phyloP scores from a whole-genome alignment of 306 rosid species.

The Cucurbita pepo region DNA sequence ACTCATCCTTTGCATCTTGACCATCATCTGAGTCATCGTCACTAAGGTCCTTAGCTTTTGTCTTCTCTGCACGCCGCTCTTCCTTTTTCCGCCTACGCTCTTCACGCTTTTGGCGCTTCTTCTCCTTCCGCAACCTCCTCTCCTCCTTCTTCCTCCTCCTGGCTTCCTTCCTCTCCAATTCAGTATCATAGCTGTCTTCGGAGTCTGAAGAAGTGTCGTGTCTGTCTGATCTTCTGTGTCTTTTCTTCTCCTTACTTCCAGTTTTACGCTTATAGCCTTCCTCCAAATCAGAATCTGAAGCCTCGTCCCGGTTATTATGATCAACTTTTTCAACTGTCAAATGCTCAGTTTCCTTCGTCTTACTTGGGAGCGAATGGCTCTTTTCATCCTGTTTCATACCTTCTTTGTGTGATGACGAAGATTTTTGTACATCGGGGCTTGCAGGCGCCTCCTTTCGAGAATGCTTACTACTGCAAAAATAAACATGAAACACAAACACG shows the following conservation, averaged over 20 bases:
- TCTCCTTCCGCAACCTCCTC: constrained; percentile 69
- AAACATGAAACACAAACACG: not conserved
- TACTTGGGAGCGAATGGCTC: constrained; percentile 18
- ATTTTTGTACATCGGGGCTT: constrained; percentile 21
- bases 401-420: constrained; percentile 23
- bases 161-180: constrained; percentile 53
- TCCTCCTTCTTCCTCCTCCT: constrained; percentile 77
- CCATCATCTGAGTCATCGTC: constrained; percentile 39
- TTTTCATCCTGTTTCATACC: constrained; percentile 34
- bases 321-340: constrained; percentile 26
- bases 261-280: constrained; percentile 38
- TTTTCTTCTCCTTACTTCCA: constrained; percentile 48
- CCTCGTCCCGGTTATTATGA: constrained; percentile 20
- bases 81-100: constrained; percentile 61
- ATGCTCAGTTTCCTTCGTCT: constrained; percentile 22
- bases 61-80: constrained; percentile 66
- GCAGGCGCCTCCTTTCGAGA: not conserved
- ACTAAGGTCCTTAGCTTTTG: constrained; percentile 42
- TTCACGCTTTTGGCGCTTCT: constrained; percentile 65
- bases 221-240: constrained; percentile 68
- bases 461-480: constrained; percentile 4
- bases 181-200: constrained; percentile 56
- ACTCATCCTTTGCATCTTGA: constrained; percentile 26
- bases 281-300: constrained; percentile 46
- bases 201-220: constrained; percentile 43